Conservation (phyloP, 805 yeast genomes). For the Priceomyces carsonii region DNA sequence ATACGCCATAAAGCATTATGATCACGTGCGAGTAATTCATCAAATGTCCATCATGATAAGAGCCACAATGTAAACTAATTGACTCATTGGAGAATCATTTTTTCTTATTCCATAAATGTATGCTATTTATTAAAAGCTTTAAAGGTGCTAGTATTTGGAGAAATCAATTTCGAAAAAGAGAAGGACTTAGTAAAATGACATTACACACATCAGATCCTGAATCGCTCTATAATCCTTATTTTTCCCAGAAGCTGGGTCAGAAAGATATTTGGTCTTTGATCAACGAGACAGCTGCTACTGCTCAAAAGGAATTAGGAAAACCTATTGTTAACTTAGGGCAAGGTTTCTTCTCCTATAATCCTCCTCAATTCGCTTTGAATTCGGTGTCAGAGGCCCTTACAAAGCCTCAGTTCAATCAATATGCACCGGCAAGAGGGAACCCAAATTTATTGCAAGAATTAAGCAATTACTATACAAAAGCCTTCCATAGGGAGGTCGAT, state of each 20-base stretch:
- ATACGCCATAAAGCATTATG: too few species aligned
- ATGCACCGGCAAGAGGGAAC: constrained; percentile 89
- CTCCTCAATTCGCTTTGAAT: constrained; percentile 87
- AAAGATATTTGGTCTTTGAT: constrained; percentile 95
- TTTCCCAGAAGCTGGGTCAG: constrained; percentile 55
- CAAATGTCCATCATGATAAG: too few species aligned
- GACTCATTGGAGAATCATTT: too few species aligned
- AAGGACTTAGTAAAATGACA: constrained; percentile 6
- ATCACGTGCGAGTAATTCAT: too few species aligned
- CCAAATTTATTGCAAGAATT: constrained; percentile 72
- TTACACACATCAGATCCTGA: constrained; percentile 6
- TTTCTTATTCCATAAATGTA: too few species aligned
- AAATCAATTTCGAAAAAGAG: neutral
- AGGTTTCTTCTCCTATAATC: constrained; percentile 95
- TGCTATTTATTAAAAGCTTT: too few species aligned
- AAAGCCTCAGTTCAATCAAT: constrained; percentile 79
- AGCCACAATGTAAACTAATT: too few species aligned
- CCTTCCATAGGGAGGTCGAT: constrained; percentile 57
- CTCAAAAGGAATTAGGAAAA: constrained; percentile 66
- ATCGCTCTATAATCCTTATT: constrained; percentile 60
- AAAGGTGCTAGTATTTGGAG: neutral
- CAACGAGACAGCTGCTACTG: constrained; percentile 91
- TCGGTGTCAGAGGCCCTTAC: constrained; percentile 80
- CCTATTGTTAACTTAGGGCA: constrained; percentile 91
- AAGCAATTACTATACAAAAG: constrained; percentile 68